Evolutionary conservation across 2,329 filamentous ascomycete genomes (phyloP), one percentile per base, ranked within the genome.

Genomic region (Diaporthe destruens): DNA sequence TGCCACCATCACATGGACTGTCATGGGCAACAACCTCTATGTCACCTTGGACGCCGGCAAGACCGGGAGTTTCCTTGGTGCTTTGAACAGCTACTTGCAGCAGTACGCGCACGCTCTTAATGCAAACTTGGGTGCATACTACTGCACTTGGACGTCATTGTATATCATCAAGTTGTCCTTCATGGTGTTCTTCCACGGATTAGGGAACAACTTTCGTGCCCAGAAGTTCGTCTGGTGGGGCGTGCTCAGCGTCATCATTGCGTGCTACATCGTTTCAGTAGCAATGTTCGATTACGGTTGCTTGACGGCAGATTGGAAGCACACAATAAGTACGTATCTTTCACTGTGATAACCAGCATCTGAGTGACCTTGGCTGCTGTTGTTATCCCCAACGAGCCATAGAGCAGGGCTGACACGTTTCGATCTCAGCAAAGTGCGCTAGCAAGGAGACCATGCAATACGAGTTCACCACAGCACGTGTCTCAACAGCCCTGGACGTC

Each of bases 261-360:
- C 16, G 20, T 57, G 34, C 20, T 57, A 57, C n/a, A 20, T 34
- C 9, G n/a, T 39, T 1, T 57, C 55, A 57, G 55, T 57, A 20
- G 55, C 32, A 11, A 57, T 57, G 55, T 57, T 57, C 14, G 55
- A 57, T 34, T 57, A 57, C 55, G n/a, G 11, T 6, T 57, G 55
- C 20, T 39, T 57, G 55, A 57, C 55, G 2, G 18, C 55, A 8
- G 34, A 57, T 25, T 57, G 55, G 55, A 11, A 39, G 14, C 55
- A 57, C n/a, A 57, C 39, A 39, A 16, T 57, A 18, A 12, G 55
- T 57, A 25, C 6, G 55, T 7, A 1, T 56, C 3, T 11, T 6
- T n/a, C 29, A 7, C n/a, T 12, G 18, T 7, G 18, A 20, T 5
- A 0, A 9, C 11, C 11, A 14, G 20, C 1, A n/a, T 20, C 16